phyloP scores from a whole-genome alignment of 441 rosid genomes.

The Erysimum cheiri region DNA sequence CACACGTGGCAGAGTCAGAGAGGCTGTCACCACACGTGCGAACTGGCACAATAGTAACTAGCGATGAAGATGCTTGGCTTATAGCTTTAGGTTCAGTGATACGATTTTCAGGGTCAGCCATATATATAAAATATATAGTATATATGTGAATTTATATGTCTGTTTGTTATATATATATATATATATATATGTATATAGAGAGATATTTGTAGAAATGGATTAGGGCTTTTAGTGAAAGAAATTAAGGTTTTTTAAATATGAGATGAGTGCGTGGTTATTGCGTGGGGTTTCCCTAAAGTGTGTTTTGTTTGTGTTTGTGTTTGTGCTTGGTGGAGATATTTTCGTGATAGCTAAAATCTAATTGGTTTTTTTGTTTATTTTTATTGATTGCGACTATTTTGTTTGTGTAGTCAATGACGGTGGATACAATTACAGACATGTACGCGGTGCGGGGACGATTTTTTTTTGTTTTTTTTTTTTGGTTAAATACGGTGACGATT shows the following conservation, averaged over 20 bases:
- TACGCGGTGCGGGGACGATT: no score
- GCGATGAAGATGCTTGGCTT: constrained; percentile 37
- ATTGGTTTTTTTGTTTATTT: background rate
- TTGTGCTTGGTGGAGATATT: constrained; percentile 30
- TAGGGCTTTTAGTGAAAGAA: constrained; percentile 31
- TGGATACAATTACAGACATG: background rate
- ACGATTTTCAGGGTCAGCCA: constrained; percentile 48
- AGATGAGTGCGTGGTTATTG: constrained; percentile 40
- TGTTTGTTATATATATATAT: background rate
- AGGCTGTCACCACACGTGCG: constrained; percentile 43
- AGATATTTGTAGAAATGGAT: background rate
- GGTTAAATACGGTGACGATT: no score
- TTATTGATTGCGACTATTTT: background rate
- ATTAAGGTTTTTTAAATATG: constrained; percentile 35
- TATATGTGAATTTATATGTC: background rate
- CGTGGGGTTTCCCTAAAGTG: constrained; percentile 45
- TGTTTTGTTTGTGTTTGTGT: constrained; percentile 40
- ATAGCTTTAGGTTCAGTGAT: constrained; percentile 42
- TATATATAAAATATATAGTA: constrained; percentile 6
- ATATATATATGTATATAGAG: background rate
- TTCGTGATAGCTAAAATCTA: constrained; percentile 19
- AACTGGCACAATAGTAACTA: constrained; percentile 38
- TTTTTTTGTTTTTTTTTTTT: no score
- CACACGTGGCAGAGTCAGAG: constrained; percentile 39
- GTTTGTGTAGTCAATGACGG: background rate